Evolutionary conservation across 179 eudicot genomes (phyloP).

Genomic region (Monotropa hypopitys): DNA sequence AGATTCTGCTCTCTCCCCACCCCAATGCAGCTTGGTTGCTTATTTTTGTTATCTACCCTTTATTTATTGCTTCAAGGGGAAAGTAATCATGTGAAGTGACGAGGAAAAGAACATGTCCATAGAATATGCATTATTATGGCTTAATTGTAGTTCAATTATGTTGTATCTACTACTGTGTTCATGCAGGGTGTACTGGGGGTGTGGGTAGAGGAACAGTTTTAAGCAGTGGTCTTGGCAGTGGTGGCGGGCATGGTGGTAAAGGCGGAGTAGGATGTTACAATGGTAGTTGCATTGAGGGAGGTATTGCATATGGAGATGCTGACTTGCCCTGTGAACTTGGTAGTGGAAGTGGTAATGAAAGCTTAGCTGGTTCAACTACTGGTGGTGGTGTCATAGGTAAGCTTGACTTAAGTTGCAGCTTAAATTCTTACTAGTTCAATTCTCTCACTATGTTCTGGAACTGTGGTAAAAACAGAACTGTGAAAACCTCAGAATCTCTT

Average conservation of each 20-base stretch:
- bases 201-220: conserved; percentile 53
- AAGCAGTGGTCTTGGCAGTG: conserved; percentile 66
- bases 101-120: neutral
- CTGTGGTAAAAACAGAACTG: neutral
- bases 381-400: conserved; percentile 94
- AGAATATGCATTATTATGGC: neutral
- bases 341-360: conserved; percentile 91
- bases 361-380: conserved; percentile 44
- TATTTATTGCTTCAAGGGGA: neutral
- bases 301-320: conserved; percentile 64
- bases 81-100: neutral
- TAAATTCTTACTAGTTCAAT: neutral
- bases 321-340: conserved; percentile 94
- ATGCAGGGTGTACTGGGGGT: conserved; percentile 74
- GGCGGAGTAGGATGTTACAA: conserved; percentile 70
- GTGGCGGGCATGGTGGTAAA: conserved; percentile 93
- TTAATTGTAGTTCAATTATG: neutral
- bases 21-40: neutral
- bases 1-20: neutral
- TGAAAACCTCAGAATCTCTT: neutral
- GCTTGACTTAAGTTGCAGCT: conserved; percentile 7
- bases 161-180: neutral
- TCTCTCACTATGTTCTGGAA: neutral
- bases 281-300: conserved; percentile 62
- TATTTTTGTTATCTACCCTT: neutral